These are phyloP conservation scores for Curvularia lunata DNA, from an alignment of 2,329 filamentous ascomycete species.

Conservation along the genomic window DNA sequence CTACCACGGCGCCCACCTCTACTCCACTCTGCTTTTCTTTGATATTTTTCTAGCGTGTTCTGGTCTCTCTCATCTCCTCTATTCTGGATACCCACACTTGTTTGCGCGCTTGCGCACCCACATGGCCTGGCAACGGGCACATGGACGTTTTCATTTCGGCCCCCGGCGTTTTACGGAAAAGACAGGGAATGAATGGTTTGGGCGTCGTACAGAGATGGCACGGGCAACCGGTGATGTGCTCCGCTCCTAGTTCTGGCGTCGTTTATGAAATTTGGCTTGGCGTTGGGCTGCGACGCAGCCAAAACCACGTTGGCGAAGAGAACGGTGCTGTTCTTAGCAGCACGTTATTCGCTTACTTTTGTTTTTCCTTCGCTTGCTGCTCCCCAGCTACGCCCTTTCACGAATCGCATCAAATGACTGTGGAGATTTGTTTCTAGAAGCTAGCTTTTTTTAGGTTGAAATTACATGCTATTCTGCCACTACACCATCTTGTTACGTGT, in stretches of 20 bases:
- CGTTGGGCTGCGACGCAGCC: conserved; percentile 18
- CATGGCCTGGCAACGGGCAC: conserved; percentile 12
- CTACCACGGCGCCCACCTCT: conserved; percentile 22
- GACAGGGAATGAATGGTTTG: conserved; percentile 14
- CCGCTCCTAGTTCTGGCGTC: conserved; percentile 7
- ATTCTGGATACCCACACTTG: conserved; percentile 34
- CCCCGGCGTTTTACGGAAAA: conserved; percentile 26
- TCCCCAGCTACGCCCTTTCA: conserved; percentile 8
- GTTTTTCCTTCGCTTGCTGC: conserved; percentile 11
- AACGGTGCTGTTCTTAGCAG: conserved; percentile 1
- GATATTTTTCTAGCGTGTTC: conserved; percentile 2
- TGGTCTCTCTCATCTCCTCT: conserved; percentile 16
- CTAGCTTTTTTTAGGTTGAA: conserved; percentile 12
- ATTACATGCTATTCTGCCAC: background rate
- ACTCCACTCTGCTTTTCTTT: conserved; percentile 18
- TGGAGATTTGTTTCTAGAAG: conserved; percentile 13
- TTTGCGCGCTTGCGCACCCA: conserved; percentile 18
- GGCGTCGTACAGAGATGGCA: conserved; percentile 3
- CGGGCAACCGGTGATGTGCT: conserved; percentile 9
- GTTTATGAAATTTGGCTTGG: conserved; percentile 9
- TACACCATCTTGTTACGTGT: background rate
- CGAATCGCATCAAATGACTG: conserved; percentile 10
- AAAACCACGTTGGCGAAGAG: conserved; percentile 2
- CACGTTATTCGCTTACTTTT: conserved; percentile 5
- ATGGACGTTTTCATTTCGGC: conserved; percentile 22